Base-by-base conservation (phyloP, 1,284 basidiomycete species). In the Leccinum colubrinum region DNA sequence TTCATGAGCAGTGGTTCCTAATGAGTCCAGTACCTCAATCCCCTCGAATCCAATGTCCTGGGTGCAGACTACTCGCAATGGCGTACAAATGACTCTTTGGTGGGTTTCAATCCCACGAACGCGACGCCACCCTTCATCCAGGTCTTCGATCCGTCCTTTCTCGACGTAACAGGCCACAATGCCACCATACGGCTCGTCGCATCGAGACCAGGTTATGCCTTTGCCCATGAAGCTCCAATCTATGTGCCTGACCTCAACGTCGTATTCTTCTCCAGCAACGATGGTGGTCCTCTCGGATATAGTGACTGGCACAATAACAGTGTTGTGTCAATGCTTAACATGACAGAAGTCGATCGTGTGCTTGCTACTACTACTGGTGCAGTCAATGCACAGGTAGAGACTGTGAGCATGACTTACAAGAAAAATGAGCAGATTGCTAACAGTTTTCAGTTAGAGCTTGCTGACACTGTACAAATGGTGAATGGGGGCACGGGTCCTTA, bases 401-500 rank as follows among this genome's bases (percentile, higher is more conserved):
- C 80, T 62, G 87, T 86, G 63, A 65, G 81, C 69, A 50, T 15
- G 20, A 50, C 25, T 35, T 27, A 59, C n/a, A 9, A 6, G 17
- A 15, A 55, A 17, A 2, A 22, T 11, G 1, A 17, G 6, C 22
- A 37, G 0, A 30, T 9, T 6, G 1, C 60, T 64, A 11, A 72
- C 6, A 1, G 17, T 11, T 12, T 53, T 55, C 62, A 84, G 82
- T 70, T 87, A 55, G 72, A 79, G 68, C 75, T 87, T 41, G 78
- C 85, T 0, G 77, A 78, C n/a, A 70, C 69, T 2, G 67, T 85
- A 4, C 80, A 86, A 70, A 92, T 91, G 85, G 88, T 87, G 9
- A 93, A 92, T 69, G 90, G 90, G 30, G 87, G 85, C 12, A 88
- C 86, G 48, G 88, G 89, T 7, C 88, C 86, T 1, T 88, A 83